Conservation (phyloP, 1,284 basidiomycete species). For the Marasmius sp. region DNA sequence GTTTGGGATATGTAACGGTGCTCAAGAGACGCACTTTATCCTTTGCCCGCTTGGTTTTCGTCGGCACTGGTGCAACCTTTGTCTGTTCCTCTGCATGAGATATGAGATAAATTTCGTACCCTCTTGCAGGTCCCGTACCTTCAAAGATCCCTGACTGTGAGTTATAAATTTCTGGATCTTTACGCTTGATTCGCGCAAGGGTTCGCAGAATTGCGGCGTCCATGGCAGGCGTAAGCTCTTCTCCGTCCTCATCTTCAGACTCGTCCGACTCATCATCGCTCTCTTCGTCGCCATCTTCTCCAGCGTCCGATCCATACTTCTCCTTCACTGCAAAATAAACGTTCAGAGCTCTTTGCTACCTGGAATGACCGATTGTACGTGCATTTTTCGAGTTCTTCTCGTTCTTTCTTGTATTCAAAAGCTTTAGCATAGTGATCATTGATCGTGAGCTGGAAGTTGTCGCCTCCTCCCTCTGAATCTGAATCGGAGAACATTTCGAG, state of each 20-base stretch:
- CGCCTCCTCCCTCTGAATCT: slow-evolving; percentile 43
- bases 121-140: slow-evolving; percentile 43
- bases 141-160: slow-evolving; percentile 70
- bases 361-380: slow-evolving; percentile 27
- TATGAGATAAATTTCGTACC: slow-evolving; percentile 4
- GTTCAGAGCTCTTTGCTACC: slow-evolving; percentile 2
- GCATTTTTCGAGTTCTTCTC: slow-evolving; percentile 82
- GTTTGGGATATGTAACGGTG: neutral
- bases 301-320: slow-evolving; percentile 78
- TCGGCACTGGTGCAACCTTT: slow-evolving; percentile 36
- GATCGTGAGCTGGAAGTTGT: slow-evolving; percentile 58
- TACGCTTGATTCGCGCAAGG: slow-evolving; percentile 80
- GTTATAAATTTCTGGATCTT: slow-evolving; percentile 86
- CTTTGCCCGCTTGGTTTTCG: slow-evolving; percentile 31
- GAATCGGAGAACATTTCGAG: slow-evolving; percentile 46
- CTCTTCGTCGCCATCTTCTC: slow-evolving; percentile 48
- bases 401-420: slow-evolving; percentile 77
- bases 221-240: slow-evolving; percentile 91
- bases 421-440: slow-evolving; percentile 85
- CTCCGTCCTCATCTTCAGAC: slow-evolving; percentile 93
- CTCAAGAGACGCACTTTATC: slow-evolving; percentile 48
- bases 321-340: slow-evolving; percentile 65
- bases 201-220: slow-evolving; percentile 96
- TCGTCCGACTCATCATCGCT: slow-evolving; percentile 79
- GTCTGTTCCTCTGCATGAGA: slow-evolving; percentile 60